Base-by-base conservation (phyloP, 306 rosid species). In the Elaeagnus macrophylla region DNA sequence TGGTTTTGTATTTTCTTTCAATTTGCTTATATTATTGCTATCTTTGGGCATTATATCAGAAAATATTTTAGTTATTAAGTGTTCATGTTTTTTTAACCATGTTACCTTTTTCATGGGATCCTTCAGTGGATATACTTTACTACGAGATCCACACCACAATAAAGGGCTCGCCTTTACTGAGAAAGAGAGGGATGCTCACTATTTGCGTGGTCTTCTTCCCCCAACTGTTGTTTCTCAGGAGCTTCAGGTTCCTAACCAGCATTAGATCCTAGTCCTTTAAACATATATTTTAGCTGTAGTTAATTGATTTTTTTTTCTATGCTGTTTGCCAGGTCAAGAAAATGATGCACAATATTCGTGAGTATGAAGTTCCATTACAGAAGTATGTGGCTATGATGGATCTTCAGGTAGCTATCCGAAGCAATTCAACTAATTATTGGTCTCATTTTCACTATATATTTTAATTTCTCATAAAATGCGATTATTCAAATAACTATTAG, bases 361-460 rank as follows among this genome's bases (percentile, higher is more conserved):
- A 67, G 46, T 91, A 86, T 77, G 79, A 86, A 66, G 83, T 87
- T 59, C 97, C 97, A 41, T 60, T 91, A 71, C 97, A 84, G 67
- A 91, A 78, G 76, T 91, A 84, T 75, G 71, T 80, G 76, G 90
- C 89, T 52, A 86, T 91, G 97, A 91, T 87, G 95, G 95, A 82
- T 77, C 96, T 91, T 77, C 97, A 91, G 93, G 97, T 90, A 61
- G 37, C 69, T 48, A 55, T 65, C 11, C 32, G 20, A 51, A 54
- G 18, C 12, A 12, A 59, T 59, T 46, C n/a, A 10, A 52, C 37
- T 48, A 39, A 40, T 47, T 38, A 37, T 71, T 12, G 14, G 32
- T 25, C 32, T 25, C 32, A 25, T 25, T 25, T 35, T 15, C 36
- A 10, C 53, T 49, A 50, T 7, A 8, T 36, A 48, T 39, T 10